Conservation (phyloP, 495 filamentous ascomycete genomes). For the Tuber magnatum region DNA sequence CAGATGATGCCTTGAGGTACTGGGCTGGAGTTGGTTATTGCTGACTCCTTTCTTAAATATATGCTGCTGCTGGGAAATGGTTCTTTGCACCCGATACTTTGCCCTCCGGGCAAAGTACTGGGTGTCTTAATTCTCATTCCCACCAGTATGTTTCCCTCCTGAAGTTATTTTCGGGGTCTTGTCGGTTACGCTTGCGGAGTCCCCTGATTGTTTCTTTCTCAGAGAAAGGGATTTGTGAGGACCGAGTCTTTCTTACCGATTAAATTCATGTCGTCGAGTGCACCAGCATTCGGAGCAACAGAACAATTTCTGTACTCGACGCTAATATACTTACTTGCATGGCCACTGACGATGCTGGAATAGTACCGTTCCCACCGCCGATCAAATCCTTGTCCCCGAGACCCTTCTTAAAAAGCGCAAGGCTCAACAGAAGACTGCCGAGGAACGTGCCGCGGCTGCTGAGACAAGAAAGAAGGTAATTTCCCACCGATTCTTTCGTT, state of each 20-base stretch:
- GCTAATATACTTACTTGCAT: slow-evolving; percentile 59
- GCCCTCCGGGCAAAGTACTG: slow-evolving; percentile 26
- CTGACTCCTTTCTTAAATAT: slow-evolving; percentile 74
- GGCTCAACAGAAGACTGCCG: slow-evolving; percentile 95
- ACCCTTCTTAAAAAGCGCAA: slow-evolving; percentile 99
- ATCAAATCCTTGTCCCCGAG: slow-evolving; percentile 93
- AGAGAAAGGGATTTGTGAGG: slow-evolving; percentile 20
- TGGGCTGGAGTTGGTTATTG: slow-evolving; percentile 74
- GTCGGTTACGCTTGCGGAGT: slow-evolving; percentile 59
- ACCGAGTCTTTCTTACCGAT: slow-evolving; percentile 56
- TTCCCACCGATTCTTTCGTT: slow-evolving; percentile 41
- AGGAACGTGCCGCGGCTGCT: slow-evolving; percentile 69
- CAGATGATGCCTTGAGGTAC: slow-evolving; percentile 41
- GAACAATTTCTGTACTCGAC: slow-evolving; percentile 69
- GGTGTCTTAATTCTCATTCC: slow-evolving; percentile 41
- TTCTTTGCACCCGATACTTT: slow-evolving; percentile 29
- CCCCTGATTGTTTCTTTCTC: slow-evolving; percentile 9
- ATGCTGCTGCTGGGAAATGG: slow-evolving; percentile 54
- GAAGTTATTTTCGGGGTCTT: slow-evolving; percentile 61
- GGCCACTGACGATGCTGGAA: slow-evolving; percentile 66
- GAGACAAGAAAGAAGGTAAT: slow-evolving; percentile 85
- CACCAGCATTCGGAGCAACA: slow-evolving; percentile 77
- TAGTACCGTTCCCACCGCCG: slow-evolving; percentile 77
- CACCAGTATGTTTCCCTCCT: slow-evolving; percentile 48
- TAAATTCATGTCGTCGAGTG: slow-evolving; percentile 74